Conservation (phyloP, 2,329 filamentous ascomycete species). For the Hymenoscyphus fructigenus region DNA sequence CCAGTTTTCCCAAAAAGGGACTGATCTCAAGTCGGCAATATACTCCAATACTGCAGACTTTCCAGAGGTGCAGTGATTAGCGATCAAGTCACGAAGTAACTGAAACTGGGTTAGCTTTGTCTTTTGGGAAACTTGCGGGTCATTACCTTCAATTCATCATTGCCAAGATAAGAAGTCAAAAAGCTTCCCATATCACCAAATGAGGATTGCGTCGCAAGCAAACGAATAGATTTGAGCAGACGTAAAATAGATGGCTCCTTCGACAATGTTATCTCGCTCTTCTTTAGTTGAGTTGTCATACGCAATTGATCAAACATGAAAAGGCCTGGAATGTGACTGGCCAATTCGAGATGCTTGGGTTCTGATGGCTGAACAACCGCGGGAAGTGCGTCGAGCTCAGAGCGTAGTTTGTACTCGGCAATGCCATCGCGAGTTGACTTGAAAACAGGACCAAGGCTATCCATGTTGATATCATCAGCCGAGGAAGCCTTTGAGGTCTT, state of each 20-base stretch:
- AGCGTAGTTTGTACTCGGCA: constrained; percentile 12
- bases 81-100: constrained; percentile 14
- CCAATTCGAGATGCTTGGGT: constrained; percentile 16
- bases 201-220: neutral
- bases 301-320: constrained; percentile 16
- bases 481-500: neutral
- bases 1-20: constrained; percentile 15
- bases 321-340: constrained; percentile 21
- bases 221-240: neutral
- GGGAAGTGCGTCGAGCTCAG: constrained; percentile 17
- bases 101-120: neutral
- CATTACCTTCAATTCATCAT: constrained; percentile 16
- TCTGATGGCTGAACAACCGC: constrained; percentile 20
- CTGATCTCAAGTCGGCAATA: constrained; percentile 10
- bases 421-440: constrained; percentile 13
- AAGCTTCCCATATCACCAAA: too few relatives aligned
- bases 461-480: neutral
- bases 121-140: too few relatives aligned
- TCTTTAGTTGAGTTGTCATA: constrained; percentile 20
- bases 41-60: neutral
- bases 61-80: too few relatives aligned
- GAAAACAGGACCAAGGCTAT: constrained; percentile 13
- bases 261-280: constrained; percentile 12
- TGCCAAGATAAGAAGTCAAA: constrained; percentile 5
- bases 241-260: neutral